Evolutionary conservation across 768 basidiomycete species (phyloP), one percentile per base, ranked within the genome.

Genomic region (Glaciozyma antarctica): DNA sequence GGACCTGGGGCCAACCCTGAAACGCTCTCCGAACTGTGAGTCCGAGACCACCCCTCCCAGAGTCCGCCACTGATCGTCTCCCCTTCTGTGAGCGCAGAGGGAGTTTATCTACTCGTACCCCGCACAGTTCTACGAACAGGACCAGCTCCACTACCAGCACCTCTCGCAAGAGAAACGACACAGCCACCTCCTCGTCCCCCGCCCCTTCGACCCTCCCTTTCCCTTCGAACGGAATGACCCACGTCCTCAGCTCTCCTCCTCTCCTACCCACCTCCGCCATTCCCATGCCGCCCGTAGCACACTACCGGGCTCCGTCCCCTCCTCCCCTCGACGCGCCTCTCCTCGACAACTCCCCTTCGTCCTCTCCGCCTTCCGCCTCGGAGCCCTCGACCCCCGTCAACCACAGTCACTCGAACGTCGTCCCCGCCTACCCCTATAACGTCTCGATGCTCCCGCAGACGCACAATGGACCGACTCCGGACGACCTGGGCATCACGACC

Each of bases 401-500:
- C 38, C 55, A 56, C 38, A 34, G n/a, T 9, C 58, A 61, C 54
- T 60, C 65, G 32, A 43, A 44, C 41, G 60, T 71, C 64, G 65
- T 70, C 19, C 67, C 69, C 22, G 67, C 70, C 10, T 71, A 71
- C 54, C 75, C 69, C 0, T 73, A 72, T 66, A 71, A 68, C 30
- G 70, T 69, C 60, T 63, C 66, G 19, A 62, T 65, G 56, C 74
- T 76, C 22, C 77, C 78, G 2, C 58, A 75, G 43, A 74, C 76
- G 66, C 75, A 76, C 38, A 71, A 68, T 32, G 77, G 77, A 0
- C 76, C 77, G 1, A 74, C 75, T 12, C 78, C 79, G 61, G 76
- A 76, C 62, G 76, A 77, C 79, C 84, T 85, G 3, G 82, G 86
- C 57, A 80, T 95, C 62, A 84, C 85, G n/a, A 87, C 88, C 56